These are phyloP conservation scores for Trypanosoma melophagium DNA, from an alignment of 208 protist species.

Conservation along the genomic window DNA sequence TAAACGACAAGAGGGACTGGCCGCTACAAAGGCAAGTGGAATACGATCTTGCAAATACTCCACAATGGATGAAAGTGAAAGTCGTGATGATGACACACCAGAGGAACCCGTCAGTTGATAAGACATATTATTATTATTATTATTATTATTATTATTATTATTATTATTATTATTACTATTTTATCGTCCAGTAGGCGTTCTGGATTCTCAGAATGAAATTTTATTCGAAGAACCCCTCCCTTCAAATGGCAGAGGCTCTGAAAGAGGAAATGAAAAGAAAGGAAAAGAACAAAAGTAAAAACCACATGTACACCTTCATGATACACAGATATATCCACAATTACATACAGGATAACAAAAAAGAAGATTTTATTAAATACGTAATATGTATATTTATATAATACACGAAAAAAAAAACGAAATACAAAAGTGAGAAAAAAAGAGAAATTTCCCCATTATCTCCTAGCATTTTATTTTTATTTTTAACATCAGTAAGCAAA, in stretches of 20 bases:
- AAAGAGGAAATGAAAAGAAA: too few relatives aligned
- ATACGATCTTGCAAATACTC: slow-evolving; percentile 34
- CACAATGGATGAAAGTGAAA: slow-evolving; percentile 23
- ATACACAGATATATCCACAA: too few relatives aligned
- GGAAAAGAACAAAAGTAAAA: too few relatives aligned
- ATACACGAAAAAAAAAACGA: not conserved
- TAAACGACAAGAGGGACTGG: slow-evolving; percentile 16
- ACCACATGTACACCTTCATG: too few relatives aligned
- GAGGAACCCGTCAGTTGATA: not conserved
- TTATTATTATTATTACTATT: too few relatives aligned
- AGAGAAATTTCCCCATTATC: not conserved
- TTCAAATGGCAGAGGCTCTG: too few relatives aligned
- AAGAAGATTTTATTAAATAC: not conserved
- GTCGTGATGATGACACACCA: not conserved
- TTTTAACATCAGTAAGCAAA: too few relatives aligned
- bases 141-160: too few relatives aligned
- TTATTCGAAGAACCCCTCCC: too few relatives aligned
- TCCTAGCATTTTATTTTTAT: not conserved
- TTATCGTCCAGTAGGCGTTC: too few relatives aligned
- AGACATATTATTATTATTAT: not conserved
- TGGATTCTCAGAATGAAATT: too few relatives aligned
- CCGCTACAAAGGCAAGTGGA: slow-evolving; percentile 25
- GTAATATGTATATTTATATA: not conserved
- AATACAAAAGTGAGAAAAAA: not conserved
- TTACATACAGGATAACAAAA: too few relatives aligned